Conservation (phyloP, 2,329 filamentous ascomycete species). For the Ramularia endophylla region DNA sequence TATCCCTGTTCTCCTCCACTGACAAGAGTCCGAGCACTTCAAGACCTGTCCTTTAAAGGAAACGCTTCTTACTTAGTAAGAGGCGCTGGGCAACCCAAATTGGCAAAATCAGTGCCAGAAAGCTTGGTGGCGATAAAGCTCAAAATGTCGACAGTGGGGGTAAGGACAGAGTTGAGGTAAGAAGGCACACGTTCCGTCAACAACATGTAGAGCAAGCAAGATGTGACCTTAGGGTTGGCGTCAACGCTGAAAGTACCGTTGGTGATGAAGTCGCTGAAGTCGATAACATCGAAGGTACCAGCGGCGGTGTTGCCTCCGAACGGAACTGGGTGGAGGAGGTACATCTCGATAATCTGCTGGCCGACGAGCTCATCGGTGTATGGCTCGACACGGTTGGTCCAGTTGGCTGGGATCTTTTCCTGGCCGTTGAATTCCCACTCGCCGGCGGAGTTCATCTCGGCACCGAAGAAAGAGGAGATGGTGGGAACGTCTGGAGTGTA, state of each 20-base stretch:
- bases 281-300: slow-evolving; percentile 25
- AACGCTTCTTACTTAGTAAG: neutral
- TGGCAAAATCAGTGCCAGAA: slow-evolving; percentile 22
- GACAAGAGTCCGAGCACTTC: too few relatives aligned
- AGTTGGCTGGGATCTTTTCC: slow-evolving; percentile 38
- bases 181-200: slow-evolving; percentile 34
- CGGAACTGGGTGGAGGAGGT: slow-evolving; percentile 36
- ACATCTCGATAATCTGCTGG: slow-evolving; percentile 35
- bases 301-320: slow-evolving; percentile 28
- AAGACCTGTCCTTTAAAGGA: too few relatives aligned
- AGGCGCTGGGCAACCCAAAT: slow-evolving; percentile 34
- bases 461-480: slow-evolving; percentile 38
- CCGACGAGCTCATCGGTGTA: slow-evolving; percentile 32
- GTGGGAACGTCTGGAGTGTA: slow-evolving; percentile 32
- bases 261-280: slow-evolving; percentile 31
- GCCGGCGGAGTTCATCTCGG: slow-evolving; percentile 34
- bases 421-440: slow-evolving; percentile 34
- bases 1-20: too few relatives aligned
- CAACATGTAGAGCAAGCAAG: slow-evolving; percentile 40
- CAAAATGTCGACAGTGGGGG: slow-evolving; percentile 33
- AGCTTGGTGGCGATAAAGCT: slow-evolving; percentile 30
- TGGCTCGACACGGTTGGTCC: slow-evolving; percentile 28
- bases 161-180: slow-evolving; percentile 32
- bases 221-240: slow-evolving; percentile 22
- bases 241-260: slow-evolving; percentile 32